These are phyloP conservation scores for Polygonum aviculare DNA, from an alignment of 148 eudicot species.

Conservation along the genomic window DNA sequence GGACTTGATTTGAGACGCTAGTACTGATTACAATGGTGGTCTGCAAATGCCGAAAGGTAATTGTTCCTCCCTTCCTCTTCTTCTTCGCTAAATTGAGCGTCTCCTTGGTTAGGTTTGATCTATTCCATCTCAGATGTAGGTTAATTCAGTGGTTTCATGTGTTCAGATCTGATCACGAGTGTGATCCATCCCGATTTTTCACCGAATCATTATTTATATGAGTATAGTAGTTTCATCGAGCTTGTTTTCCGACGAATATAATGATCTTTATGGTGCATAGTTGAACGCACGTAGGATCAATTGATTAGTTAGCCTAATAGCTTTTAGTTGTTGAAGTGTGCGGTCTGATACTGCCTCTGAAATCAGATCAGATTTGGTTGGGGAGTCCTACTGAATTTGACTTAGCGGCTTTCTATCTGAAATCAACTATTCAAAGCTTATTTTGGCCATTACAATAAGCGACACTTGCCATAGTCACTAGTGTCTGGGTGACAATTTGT, in stretches of 20 bases:
- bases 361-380: not conserved
- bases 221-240: not conserved
- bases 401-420: not conserved
- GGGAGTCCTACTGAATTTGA: not conserved
- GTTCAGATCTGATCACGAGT: conserved; percentile 20
- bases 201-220: not conserved
- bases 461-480: not conserved
- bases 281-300: not conserved
- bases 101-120: not conserved
- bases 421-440: not conserved
- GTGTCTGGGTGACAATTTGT: not conserved
- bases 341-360: not conserved
- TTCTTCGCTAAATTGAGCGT: not conserved
- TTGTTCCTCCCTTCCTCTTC: not conserved
- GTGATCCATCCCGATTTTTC: not conserved
- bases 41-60: conserved; percentile 97
- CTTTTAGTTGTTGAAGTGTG: not conserved
- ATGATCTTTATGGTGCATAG: not conserved
- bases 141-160: not conserved
- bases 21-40: conserved; percentile 68
- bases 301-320: not conserved
- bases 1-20: conserved; percentile 9
- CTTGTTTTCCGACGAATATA: not conserved
- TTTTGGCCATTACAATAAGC: not conserved
- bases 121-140: not conserved